These are phyloP conservation scores for Cryptosporidium sp. DNA, from an alignment of 169 alveolate species.

Conservation along the genomic window DNA sequence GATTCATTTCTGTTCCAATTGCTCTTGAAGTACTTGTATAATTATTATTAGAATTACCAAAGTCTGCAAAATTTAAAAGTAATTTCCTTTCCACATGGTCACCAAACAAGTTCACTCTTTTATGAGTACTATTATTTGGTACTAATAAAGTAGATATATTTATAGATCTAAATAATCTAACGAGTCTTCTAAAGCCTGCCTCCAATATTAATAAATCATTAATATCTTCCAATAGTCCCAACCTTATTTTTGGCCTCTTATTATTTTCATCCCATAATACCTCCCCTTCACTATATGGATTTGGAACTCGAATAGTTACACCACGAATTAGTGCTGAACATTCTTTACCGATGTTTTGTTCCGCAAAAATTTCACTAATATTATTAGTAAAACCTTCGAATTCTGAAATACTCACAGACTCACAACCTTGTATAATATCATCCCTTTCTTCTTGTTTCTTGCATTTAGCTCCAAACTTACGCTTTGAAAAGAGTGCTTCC, in stretches of 20 bases:
- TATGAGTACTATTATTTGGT: slow-evolving; percentile 7
- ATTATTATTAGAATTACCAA: neutral
- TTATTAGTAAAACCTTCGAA: slow-evolving; percentile 49
- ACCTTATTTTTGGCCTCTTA: slow-evolving; percentile 7
- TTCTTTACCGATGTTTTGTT: slow-evolving; percentile 1
- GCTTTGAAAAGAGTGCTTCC: slow-evolving; percentile 48
- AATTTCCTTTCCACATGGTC: neutral
- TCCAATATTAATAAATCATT: slow-evolving; percentile 54
- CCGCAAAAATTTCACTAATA: neutral
- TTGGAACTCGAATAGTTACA: slow-evolving; percentile 38
- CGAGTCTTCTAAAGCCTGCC: slow-evolving; percentile 44
- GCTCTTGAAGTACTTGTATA: neutral
- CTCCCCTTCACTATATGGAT: slow-evolving; percentile 66
- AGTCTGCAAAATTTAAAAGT: neutral
- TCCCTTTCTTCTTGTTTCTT: slow-evolving; percentile 10
- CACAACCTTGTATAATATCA: slow-evolving; percentile 56
- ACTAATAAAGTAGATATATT: slow-evolving; percentile 14
- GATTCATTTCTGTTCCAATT: neutral
- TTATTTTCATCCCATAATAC: slow-evolving; percentile 42
- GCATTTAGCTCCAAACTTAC: slow-evolving; percentile 36
- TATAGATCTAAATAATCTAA: slow-evolving; percentile 35
- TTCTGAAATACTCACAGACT: slow-evolving; percentile 55
- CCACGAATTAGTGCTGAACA: slow-evolving; percentile 48
- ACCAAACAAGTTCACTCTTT: neutral
- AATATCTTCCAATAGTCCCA: slow-evolving; percentile 30